Evolutionary conservation across 768 basidiomycete species (phyloP), one percentile per base, ranked within the genome.

Genomic region (Boletus reticulatus): DNA sequence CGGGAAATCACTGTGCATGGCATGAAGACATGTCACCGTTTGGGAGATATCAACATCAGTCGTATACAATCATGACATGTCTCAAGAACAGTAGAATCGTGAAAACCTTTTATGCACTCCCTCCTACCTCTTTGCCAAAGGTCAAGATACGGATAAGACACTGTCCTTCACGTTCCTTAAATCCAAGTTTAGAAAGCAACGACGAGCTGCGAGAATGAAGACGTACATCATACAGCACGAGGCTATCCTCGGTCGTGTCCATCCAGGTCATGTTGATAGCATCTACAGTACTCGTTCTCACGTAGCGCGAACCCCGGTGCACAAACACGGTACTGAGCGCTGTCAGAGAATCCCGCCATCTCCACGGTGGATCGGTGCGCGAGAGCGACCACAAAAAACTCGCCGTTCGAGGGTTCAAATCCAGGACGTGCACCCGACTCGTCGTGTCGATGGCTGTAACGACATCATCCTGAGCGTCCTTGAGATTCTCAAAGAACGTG

Each of bases 231-330:
- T 84, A 76, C 50, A 87, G 63, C 50, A 84, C 70, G 19, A 85
- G 75, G 52, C 84, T 83, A 58, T 87, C 84, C 65, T 85, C 84
- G 12, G 81, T 85, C 39, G 78, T 77, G 39, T 76, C 73, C 52
- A 84, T 70, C 66, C 76, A 78, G 36, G 83, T 78, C 50, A 85
- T 75, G 36, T 68, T 71, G 47, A 76, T 70, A 10, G 75, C 72
- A 54, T 78, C 74, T 4, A 79, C 76, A 16, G 78, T 80, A 50
- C 73, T 73, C 14, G 70, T 73, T 47, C 67, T 60, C 3, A 71
- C 63, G 48, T 66, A 71, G 34, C 51, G 61, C 16, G 62, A 51
- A 31, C 58, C 63, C n/a, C 69, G 60, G 52, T 64, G 62, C 44
- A 29, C 50, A 50, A 73, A 66, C 32, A 72, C 51, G n/a, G 70